These are phyloP conservation scores for Keqinozyma sinolaborantium DNA, from an alignment of 1,139 yeast species.

Conservation along the genomic window DNA sequence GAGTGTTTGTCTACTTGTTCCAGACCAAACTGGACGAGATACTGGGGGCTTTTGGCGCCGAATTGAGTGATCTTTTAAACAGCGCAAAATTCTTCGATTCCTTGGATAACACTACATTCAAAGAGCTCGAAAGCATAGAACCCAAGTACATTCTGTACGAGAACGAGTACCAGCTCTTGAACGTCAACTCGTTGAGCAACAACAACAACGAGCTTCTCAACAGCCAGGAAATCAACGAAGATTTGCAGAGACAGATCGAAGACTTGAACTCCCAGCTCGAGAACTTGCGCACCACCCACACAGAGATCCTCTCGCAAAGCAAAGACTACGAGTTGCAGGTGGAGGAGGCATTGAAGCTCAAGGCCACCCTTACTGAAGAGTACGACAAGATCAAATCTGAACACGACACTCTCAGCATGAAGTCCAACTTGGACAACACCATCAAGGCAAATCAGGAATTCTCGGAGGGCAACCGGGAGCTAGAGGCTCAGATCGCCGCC, in stretches of 20 bases:
- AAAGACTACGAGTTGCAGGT: conserved; percentile 25
- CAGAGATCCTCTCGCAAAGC: conserved; percentile 37
- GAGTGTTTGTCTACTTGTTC: conserved; percentile 26
- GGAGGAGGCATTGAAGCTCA: conserved; percentile 19
- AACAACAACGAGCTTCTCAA: conserved; percentile 38
- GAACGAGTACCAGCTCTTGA: conserved; percentile 41
- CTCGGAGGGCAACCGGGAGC: conserved; percentile 32
- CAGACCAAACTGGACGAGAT: conserved; percentile 15
- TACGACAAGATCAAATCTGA: conserved; percentile 22
- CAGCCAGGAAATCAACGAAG: conserved; percentile 36
- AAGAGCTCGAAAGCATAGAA: conserved; percentile 17
- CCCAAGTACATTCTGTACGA: conserved; percentile 39
- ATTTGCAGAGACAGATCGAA: conserved; percentile 24
- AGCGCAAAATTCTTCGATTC: conserved; percentile 19
- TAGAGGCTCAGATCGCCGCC: conserved; percentile 29
- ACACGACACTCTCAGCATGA: conserved; percentile 41
- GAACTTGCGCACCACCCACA: conserved; percentile 32
- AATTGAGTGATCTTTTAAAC: conserved; percentile 21
- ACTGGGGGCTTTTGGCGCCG: conserved; percentile 23
- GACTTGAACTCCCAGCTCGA: conserved; percentile 29
- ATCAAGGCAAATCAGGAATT: conserved; percentile 45
- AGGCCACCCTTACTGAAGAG: conserved; percentile 15
- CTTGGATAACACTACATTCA: conserved; percentile 8
- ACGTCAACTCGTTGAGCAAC: conserved; percentile 37
- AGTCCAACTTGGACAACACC: conserved; percentile 42